Evolutionary conservation across 208 protist genomes (phyloP), one percentile per base, ranked within the genome.

Genomic region (Leishmania tropica): DNA sequence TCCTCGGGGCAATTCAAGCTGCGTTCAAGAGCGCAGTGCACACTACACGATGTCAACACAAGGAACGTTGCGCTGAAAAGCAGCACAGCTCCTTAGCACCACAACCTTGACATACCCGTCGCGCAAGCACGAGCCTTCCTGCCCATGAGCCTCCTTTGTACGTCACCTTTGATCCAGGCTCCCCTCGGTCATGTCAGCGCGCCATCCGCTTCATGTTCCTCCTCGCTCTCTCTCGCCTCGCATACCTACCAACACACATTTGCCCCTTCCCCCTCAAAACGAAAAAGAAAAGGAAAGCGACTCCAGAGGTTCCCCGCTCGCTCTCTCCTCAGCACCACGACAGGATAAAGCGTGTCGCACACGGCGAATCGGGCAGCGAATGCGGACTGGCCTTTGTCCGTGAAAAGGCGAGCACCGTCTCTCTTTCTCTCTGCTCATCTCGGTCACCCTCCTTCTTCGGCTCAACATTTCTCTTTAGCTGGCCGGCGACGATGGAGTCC

Each of bases 401-500:
- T 54, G 28, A 51, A 51, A 7, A 2, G 4, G 45, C 24, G 42
- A 74, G 7, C 35, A 51, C n/a, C 19, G 24, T 10, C 70, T 17
- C 42, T 53, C 37, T 48, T 21, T 71, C 62, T 45, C 67, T 31
- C 15, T n/a, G 40, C 31, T 11, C 31, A 24, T 47, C 40, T 11
- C 67, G 1, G 7, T 45, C 21, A 47, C 40, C 19, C 67, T 70
- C 17, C 51, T 75, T 62, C 58, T 54, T 86, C 37, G 17, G 48
- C 79, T 67, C 28, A 11, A 74, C 8, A 40, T 65, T 62, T 65
- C 35, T 5, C 56, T 45, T 13, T 67, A 58, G 31, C 67, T 77
- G 10, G 10, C 51, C 48, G n/a, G 24, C 19, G 21, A 64, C 67
- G 48, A 95, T 97, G 94, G 83, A 95, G 71, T 88, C 79, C 24